Evolutionary conservation across 2,329 filamentous ascomycete genomes (phyloP).

Genomic region (Fusarium abutilonis): DNA sequence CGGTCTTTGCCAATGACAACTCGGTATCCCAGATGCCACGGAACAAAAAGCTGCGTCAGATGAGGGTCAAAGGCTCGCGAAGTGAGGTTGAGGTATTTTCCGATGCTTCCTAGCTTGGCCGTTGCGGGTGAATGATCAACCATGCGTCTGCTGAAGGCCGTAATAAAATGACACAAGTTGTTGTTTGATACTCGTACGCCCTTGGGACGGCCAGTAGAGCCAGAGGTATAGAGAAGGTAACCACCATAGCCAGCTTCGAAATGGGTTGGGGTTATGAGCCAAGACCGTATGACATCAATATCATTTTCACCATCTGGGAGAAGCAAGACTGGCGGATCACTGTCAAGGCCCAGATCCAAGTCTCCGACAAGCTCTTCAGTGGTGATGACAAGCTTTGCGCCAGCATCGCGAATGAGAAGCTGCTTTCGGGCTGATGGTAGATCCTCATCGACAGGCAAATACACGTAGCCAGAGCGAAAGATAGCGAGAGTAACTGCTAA

Average conservation of each 20-base stretch:
- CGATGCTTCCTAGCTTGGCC: background rate
- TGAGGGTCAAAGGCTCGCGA: constrained; percentile 28
- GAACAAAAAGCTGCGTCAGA: constrained; percentile 17
- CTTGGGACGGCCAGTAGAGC: constrained; percentile 24
- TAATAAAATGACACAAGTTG: constrained; percentile 21
- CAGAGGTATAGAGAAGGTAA: constrained; percentile 30
- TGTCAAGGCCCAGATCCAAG: background rate
- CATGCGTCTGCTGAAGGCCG: constrained; percentile 11
- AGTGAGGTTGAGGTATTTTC: constrained; percentile 28
- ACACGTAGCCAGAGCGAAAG: constrained; percentile 10
- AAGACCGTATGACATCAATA: fast-evolving
- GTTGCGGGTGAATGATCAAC: background rate
- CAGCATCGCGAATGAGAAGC: constrained; percentile 18
- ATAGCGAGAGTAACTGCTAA: constrained; percentile 20
- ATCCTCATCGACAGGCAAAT: constrained; percentile 16
- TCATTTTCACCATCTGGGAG: background rate
- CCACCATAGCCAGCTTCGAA: background rate
- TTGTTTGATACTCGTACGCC: constrained; percentile 21
- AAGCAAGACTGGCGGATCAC: background rate
- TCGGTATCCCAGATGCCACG: constrained; percentile 16
- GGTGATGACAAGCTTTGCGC: constrained; percentile 12
- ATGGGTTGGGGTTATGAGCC: background rate
- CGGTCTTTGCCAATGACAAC: constrained; percentile 19
- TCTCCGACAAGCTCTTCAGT: background rate
- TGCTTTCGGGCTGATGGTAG: constrained; percentile 12